A percentile compares a stretch with the other conserved stretches of the same genome.
Evolutionary conservation across 306 rosid species (phyloP).

Genomic region (Glycine tomentella): DNA sequence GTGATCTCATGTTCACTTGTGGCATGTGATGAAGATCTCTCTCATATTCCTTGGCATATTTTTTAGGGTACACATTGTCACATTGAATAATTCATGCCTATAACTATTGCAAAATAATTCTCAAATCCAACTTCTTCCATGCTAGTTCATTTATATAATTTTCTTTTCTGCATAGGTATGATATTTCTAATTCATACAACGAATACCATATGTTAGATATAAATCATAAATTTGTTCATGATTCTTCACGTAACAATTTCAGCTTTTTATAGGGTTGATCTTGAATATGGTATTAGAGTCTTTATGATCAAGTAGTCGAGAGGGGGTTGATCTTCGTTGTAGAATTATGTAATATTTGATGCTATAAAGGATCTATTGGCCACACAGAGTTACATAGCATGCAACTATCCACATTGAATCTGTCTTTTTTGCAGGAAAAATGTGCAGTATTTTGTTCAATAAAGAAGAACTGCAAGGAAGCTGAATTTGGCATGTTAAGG

Average conservation of each 20-base stretch:
- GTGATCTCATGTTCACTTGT: background rate
- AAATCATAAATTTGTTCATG: background rate
- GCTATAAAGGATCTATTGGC: background rate
- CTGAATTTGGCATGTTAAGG: background rate
- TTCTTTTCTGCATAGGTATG: background rate
- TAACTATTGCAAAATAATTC: slow-evolving; percentile 4
- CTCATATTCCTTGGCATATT: background rate
- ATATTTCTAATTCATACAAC: background rate
- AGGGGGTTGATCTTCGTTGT: background rate
- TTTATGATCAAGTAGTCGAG: background rate
- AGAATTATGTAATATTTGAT: background rate
- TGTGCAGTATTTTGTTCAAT: background rate
- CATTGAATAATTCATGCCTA: background rate
- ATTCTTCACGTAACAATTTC: background rate
- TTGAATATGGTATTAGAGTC: background rate
- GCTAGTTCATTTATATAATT: background rate
- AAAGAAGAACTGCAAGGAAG: background rate
- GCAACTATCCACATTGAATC: background rate
- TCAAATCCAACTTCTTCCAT: slow-evolving; percentile 32
- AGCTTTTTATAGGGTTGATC: background rate
- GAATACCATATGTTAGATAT: background rate
- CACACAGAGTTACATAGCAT: background rate
- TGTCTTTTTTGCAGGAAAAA: background rate
- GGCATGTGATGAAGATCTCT: background rate
- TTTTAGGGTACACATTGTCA: background rate